phyloP scores from a whole-genome alignment of 2,329 filamentous ascomycete genomes.

The Alternaria consortialis region DNA sequence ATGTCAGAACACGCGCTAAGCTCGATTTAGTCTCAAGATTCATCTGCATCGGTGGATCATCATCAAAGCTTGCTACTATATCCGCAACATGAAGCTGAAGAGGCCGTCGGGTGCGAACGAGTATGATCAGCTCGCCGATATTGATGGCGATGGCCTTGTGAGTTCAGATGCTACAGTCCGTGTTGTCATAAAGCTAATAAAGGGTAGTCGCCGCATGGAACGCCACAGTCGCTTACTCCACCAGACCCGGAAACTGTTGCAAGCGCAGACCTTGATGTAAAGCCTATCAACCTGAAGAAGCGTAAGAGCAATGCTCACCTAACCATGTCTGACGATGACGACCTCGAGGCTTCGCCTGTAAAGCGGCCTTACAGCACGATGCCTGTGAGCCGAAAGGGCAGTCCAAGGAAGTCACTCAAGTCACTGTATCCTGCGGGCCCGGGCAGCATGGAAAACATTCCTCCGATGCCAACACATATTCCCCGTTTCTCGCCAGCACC shows the following conservation, averaged over 20 bases:
- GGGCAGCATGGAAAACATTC: slow-evolving; percentile 38
- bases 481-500: slow-evolving; percentile 32
- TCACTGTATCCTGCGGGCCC: slow-evolving; percentile 32
- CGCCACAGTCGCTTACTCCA: slow-evolving; percentile 40
- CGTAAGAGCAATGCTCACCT: slow-evolving; percentile 46
- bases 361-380: slow-evolving; percentile 44
- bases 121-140: slow-evolving; percentile 42
- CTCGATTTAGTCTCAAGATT: slow-evolving; percentile 41
- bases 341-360: slow-evolving; percentile 31
- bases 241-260: slow-evolving; percentile 30
- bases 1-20: slow-evolving; percentile 20
- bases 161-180: slow-evolving; percentile 12
- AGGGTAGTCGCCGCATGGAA: slow-evolving; percentile 41
- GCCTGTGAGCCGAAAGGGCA: slow-evolving; percentile 35
- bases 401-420: slow-evolving; percentile 42
- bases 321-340: slow-evolving; percentile 45
- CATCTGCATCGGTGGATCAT: slow-evolving; percentile 52
- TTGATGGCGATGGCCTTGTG: slow-evolving; percentile 38
- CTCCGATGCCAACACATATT: slow-evolving; percentile 32
- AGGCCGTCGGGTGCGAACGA: slow-evolving; percentile 42
- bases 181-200: slow-evolving; percentile 23
- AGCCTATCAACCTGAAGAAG: slow-evolving; percentile 39
- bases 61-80: slow-evolving; percentile 52
- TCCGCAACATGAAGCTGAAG: slow-evolving; percentile 51
- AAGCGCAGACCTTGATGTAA: slow-evolving; percentile 34